A percentile compares a stretch with the other conserved stretches of the same genome.
phyloP scores from a whole-genome alignment of 192 early-diverging fungal species.

The Entophlyctis luteolus region DNA sequence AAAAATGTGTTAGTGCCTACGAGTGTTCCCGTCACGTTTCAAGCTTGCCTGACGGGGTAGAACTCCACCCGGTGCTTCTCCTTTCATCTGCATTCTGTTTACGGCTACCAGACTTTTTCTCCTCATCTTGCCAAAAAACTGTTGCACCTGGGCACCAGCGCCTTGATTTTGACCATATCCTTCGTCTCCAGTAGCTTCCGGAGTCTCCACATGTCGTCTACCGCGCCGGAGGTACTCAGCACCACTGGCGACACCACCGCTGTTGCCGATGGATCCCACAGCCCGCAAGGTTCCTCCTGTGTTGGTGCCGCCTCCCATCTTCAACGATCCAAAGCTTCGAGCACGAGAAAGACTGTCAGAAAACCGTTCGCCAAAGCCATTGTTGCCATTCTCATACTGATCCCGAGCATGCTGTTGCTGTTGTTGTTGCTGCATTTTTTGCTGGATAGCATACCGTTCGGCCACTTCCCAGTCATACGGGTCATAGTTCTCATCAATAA shows the following conservation, averaged over 20 bases:
- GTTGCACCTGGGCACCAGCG: no score
- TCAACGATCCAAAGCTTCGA: neutral
- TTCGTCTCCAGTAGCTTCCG: no score
- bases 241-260: neutral
- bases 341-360: neutral
- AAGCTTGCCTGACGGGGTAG: no score
- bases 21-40: no score
- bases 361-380: neutral
- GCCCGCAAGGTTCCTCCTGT: neutral
- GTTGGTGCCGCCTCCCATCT: neutral
- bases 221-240: neutral
- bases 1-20: no score
- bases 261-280: neutral
- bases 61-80: no score
- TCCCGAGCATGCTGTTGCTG: neutral
- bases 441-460: slow-evolving; percentile 38
- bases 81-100: no score
- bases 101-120: no score
- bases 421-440: neutral
- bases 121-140: no score
- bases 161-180: no score
- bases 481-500: slow-evolving; percentile 69
- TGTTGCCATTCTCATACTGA: neutral
- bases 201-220: no score
- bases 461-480: slow-evolving; percentile 80